Base-by-base conservation (phyloP, 2,329 filamentous ascomycete species). In the Biscogniauxia marginata region DNA sequence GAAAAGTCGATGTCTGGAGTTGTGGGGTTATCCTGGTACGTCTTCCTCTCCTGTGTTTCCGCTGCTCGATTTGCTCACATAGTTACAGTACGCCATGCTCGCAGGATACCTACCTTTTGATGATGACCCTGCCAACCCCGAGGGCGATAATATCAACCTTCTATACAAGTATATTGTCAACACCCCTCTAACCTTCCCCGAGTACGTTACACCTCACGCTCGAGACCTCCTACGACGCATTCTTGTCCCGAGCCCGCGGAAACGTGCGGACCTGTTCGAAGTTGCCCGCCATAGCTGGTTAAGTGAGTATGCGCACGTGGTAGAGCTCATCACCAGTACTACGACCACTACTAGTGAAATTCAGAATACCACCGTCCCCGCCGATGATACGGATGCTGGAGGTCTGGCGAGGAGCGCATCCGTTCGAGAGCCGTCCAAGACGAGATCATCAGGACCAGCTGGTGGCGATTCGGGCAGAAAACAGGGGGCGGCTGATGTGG, bases 81-180 rank as follows among this genome's bases (percentile, higher is more conserved):
- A 5, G 22, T 56, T 69, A n/a, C 68, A 98, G 93, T 99, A 99
- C 73, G 95, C 95, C 56, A 99, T 99, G 95, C 82, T 99, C 67
- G 95, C 95, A 43, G 95, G 95, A 46, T 99, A 99, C 73, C 81
- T 99, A 11, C 95, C 95, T 3, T 99, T 99, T 69, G 95, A 99
- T 67, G 95, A 99, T 71, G 95, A 99, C 68, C 95, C 95, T 61
- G 95, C 93, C 47, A 99, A 99, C 70, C 95, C 95, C 2, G 95
- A 99, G 75, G 95, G 95, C 64, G 95, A 99, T 73, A 99, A 99
- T 72, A 99, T 99, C 78, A 99, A 99, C 72, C 83, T 99, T 9
- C 81, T 99, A 23, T 99, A 99, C 83, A 98, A 98, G 77, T 99
- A 99, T 76, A 99, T 99, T 66, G 93, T 97, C 57, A 96, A 91